Evolutionary conservation across 116 monocot genomes (phyloP), one percentile per base, ranked within the genome.

Genomic region (Thalassia testudinum): DNA sequence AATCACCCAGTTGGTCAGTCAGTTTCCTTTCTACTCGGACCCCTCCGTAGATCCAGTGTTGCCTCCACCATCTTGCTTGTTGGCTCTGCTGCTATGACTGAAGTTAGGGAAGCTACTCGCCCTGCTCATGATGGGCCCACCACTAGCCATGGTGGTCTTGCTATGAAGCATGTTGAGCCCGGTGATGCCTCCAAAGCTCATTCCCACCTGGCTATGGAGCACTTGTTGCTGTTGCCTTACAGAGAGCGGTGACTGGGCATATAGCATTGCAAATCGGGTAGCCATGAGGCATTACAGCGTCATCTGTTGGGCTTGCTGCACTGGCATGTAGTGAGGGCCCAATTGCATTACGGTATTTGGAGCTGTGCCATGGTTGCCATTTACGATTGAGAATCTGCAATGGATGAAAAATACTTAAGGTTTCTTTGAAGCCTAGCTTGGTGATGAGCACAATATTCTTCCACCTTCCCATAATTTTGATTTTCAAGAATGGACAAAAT

Each of bases 401-500:
- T n/a, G n/a, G n/a, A n/a, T n/a, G n/a, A n/a, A n/a, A n/a, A n/a
- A n/a, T n/a, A n/a, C n/a, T n/a, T n/a, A n/a, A n/a, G n/a, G n/a
- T n/a, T n/a, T n/a, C n/a, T n/a, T n/a, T n/a, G n/a, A n/a, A n/a
- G n/a, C n/a, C n/a, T n/a, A n/a, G n/a, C n/a, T n/a, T n/a, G n/a
- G n/a, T n/a, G n/a, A n/a, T n/a, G n/a, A n/a, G n/a, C n/a, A n/a
- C n/a, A n/a, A 73, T 79, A 85, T 54, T 85, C 85, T 28, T 76
- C 73, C 30, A 79, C 68, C 67, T 85, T 79, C 34, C 79, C 85
- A 24, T 70, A 65, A 57, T 62, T 85, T 57, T 85, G 79, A 40
- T 79, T 85, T 57, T 85, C 79, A 48, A 79, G 79, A 68, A 79
- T 85, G 22, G 85, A 76, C 57, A 85, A 60, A 68, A 85, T 85